These are phyloP conservation scores for Passalora sequoiae DNA, from an alignment of 2,329 filamentous ascomycete species.

Conservation along the genomic window DNA sequence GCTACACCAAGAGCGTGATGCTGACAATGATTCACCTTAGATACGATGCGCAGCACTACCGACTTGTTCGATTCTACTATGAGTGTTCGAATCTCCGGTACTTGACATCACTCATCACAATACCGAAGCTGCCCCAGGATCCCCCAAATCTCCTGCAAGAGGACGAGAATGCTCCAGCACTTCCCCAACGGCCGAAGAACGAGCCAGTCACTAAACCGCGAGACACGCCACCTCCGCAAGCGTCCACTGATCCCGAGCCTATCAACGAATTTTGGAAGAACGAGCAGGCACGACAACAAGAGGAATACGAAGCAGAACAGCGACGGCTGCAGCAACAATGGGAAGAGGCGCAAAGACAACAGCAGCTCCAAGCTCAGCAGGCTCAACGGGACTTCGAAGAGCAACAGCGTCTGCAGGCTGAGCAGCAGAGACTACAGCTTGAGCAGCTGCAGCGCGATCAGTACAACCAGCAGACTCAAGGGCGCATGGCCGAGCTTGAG, in stretches of 20 bases:
- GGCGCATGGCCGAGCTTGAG: constrained; percentile 90
- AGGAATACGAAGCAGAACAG: constrained; percentile 93
- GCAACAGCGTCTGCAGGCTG: constrained; percentile 78
- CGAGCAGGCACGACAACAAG: constrained; percentile 83
- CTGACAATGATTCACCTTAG: constrained; percentile 32
- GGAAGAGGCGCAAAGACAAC: constrained; percentile 71
- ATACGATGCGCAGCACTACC: constrained; percentile 95
- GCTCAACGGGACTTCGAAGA: constrained; percentile 95
- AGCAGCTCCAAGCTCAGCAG: constrained; percentile 76
- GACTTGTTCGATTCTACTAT: constrained; percentile 96
- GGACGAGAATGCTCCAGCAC: constrained; percentile 68
- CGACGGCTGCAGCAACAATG: constrained; percentile 80
- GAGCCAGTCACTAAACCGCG: constrained; percentile 64
- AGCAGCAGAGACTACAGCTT: constrained; percentile 86
- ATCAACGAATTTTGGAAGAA: constrained; percentile 98
- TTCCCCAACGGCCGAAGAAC: constrained; percentile 68
- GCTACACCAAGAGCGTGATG: not conserved
- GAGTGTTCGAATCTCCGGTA: constrained; percentile 98
- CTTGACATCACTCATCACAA: constrained; percentile 89
- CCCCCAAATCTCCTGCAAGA: constrained; percentile 83
- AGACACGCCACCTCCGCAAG: constrained; percentile 61
- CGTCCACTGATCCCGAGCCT: constrained; percentile 78
- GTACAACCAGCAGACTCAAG: constrained; percentile 88
- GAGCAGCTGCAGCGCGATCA: constrained; percentile 86
- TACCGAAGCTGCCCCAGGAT: constrained; percentile 91